Evolutionary conservation across 129 eudicot species (phyloP).

Genomic region (Flaveria bidentis): DNA sequence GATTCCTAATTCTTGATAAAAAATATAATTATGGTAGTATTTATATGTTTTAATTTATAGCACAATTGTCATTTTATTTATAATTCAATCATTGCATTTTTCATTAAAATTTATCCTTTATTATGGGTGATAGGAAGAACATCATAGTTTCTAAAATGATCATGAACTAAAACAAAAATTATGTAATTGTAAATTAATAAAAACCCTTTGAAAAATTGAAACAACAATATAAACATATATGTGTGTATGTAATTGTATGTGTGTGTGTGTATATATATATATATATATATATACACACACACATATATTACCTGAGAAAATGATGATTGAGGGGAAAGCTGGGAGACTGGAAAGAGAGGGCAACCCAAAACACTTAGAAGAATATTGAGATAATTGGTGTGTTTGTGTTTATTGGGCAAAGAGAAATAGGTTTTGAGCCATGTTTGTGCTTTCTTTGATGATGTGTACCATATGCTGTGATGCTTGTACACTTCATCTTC

Average conservation of each 20-base stretch:
- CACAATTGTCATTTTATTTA: background rate
- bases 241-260: too few species aligned
- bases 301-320: constrained; percentile 31
- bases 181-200: background rate
- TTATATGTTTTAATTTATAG: background rate
- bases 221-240: too few species aligned
- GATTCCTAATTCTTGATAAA: constrained; percentile 32
- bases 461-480: constrained; percentile 36
- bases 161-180: background rate
- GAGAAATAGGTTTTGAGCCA: constrained; percentile 68
- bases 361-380: constrained; percentile 92
- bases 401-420: constrained; percentile 69
- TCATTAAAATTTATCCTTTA: background rate
- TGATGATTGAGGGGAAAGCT: constrained; percentile 39
- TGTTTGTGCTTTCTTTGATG: constrained; percentile 49
- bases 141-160: background rate
- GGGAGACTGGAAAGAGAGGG: constrained; percentile 86
- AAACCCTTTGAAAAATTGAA: too few species aligned
- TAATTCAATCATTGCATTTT: background rate
- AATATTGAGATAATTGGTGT: constrained; percentile 62
- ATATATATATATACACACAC: too few species aligned
- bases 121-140: too few species aligned
- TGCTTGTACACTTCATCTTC: constrained; percentile 51
- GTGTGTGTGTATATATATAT: background rate
- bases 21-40: background rate